Evolutionary conservation across 352 stramenopile genomes (phyloP).

Genomic region (Globisporangium orthogonon): DNA sequence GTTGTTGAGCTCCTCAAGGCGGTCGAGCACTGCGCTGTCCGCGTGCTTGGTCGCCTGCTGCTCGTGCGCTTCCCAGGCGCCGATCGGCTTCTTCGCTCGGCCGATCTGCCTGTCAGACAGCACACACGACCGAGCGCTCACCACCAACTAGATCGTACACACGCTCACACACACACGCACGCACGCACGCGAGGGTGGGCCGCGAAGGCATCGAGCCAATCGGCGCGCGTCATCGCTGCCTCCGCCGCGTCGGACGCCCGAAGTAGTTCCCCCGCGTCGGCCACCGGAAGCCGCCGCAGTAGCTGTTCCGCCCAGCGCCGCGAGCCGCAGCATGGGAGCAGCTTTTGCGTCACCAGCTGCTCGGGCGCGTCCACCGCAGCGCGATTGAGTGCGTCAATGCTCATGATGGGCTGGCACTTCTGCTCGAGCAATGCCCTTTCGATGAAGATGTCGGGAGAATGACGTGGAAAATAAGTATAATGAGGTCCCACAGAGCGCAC

Average conservation of each 20-base stretch:
- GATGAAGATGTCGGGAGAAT: too few species aligned
- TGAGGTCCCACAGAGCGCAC: too few species aligned
- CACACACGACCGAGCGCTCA: too few species aligned
- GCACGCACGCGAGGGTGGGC: slow-evolving; percentile 47
- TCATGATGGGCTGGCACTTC: neutral
- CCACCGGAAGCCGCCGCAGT: slow-evolving; percentile 29
- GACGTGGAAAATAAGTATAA: too few species aligned
- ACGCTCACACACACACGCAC: neutral
- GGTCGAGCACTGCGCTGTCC: slow-evolving; percentile 39
- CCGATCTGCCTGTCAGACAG: slow-evolving; percentile 59
- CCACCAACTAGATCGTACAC: neutral
- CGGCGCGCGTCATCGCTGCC: slow-evolving; percentile 25
- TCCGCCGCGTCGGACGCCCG: slow-evolving; percentile 37
- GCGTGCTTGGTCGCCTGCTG: slow-evolving; percentile 61
- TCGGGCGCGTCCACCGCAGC: slow-evolving; percentile 20
- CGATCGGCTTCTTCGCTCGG: slow-evolving; percentile 54
- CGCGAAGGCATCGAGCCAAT: slow-evolving; percentile 70
- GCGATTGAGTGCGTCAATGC: slow-evolving; percentile 31
- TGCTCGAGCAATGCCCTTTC: too few species aligned
- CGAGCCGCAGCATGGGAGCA: slow-evolving; percentile 65
- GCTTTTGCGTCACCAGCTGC: slow-evolving; percentile 21
- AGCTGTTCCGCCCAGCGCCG: slow-evolving; percentile 40
- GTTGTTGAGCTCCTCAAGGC: slow-evolving; percentile 57
- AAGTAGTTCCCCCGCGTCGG: slow-evolving; percentile 31
- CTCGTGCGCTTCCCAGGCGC: slow-evolving; percentile 69